These are phyloP conservation scores for Geosmithia putterillii DNA, from an alignment of 2,329 filamentous ascomycete species.

Conservation along the genomic window DNA sequence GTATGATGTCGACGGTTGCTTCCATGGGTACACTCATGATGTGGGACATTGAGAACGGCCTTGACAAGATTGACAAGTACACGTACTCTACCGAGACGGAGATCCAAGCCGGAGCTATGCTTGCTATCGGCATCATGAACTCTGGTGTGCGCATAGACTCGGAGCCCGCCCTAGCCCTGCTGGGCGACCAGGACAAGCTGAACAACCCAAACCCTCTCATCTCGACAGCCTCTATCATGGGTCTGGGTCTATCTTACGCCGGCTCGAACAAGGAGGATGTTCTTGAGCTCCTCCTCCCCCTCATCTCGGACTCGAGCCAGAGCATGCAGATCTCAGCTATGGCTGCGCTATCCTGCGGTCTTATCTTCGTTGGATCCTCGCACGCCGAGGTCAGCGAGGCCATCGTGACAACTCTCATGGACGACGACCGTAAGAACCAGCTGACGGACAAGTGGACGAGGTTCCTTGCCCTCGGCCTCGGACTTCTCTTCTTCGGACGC, in stretches of 20 bases:
- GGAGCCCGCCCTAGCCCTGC: constrained; percentile 78
- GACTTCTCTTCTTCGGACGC: constrained; percentile 86
- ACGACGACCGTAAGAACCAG: constrained; percentile 82
- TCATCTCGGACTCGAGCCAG: constrained; percentile 70
- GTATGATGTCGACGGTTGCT: constrained; percentile 92
- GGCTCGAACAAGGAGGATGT: constrained; percentile 86
- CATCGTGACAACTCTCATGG: constrained; percentile 83
- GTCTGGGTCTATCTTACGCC: constrained; percentile 85
- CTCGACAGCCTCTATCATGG: constrained; percentile 83
- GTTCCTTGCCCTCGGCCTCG: constrained; percentile 88
- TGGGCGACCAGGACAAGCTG: constrained; percentile 70
- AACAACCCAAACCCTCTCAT: constrained; percentile 67
- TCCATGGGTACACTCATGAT: constrained; percentile 84
- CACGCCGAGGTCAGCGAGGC: constrained; percentile 85
- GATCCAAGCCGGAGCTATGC: constrained; percentile 81
- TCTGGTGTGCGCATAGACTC: constrained; percentile 82
- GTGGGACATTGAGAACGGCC: constrained; percentile 85
- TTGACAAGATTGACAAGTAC: constrained; percentile 92
- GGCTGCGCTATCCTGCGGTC: constrained; percentile 80
- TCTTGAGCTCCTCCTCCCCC: constrained; percentile 73
- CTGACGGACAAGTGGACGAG: constrained; percentile 97
- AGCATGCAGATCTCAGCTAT: constrained; percentile 96
- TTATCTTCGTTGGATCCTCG: constrained; percentile 87
- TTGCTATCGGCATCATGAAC: constrained; percentile 93
- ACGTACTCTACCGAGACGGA: constrained; percentile 69